phyloP scores from a whole-genome alignment of 129 eudicot genomes.

The Silybum marianum region DNA sequence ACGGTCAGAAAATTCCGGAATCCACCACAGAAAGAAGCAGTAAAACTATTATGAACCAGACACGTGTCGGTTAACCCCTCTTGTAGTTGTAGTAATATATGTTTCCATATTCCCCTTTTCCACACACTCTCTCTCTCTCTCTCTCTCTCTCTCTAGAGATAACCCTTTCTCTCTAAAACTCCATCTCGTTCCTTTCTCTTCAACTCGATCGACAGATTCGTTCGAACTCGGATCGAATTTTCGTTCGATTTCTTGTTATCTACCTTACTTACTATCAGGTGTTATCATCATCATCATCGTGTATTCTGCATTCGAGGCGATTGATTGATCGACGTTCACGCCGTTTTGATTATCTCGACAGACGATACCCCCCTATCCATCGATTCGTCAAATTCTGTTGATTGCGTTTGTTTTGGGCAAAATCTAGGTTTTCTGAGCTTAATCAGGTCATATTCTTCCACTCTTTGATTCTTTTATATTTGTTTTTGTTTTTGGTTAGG shows the following conservation, averaged over 20 bases:
- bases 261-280: conserved; percentile 18
- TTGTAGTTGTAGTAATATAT: conserved; percentile 25
- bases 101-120: conserved; percentile 17
- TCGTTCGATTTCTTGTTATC: conserved; percentile 18
- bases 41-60: conserved; percentile 25
- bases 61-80: conserved; percentile 37
- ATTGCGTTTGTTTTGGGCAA: conserved; percentile 29
- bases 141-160: conserved; percentile 29
- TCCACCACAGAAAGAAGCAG: conserved; percentile 11
- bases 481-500: conserved; percentile 8
- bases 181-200: conserved; percentile 12
- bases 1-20: conserved; percentile 13
- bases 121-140: conserved; percentile 27
- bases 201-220: conserved; percentile 45
- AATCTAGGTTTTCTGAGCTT: conserved; percentile 29
- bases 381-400: conserved; percentile 27
- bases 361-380: conserved; percentile 13
- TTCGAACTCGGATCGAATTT: conserved; percentile 25
- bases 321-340: conserved; percentile 8
- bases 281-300: background rate
- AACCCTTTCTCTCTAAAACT: conserved; percentile 18
- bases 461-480: conserved; percentile 14
- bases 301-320: conserved; percentile 14
- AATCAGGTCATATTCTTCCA: conserved; percentile 27
- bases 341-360: conserved; percentile 11